Base-by-base conservation (phyloP, 768 basidiomycete genomes). In the Hemileccinum impolitum region DNA sequence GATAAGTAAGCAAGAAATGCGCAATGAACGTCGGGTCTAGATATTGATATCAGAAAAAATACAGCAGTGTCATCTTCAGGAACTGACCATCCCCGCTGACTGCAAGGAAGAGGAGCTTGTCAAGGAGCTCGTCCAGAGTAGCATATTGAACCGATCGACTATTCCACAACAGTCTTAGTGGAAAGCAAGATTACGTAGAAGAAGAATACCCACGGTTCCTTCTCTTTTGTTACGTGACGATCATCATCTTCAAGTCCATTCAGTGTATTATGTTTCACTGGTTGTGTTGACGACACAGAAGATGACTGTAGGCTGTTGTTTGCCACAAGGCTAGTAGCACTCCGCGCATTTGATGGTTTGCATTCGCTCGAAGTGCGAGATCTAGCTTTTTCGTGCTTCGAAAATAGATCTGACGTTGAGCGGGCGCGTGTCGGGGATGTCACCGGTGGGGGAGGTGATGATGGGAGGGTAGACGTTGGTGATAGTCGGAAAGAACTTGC, bases 1-100 rank as follows among this genome's bases (percentile, higher is more conserved):
- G 85, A 62, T 89, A 92, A 8, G 88, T 90, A 34, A 92, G 77
- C 40, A 94, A 72, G 66, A 94, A 92, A 65, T 90, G 83, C 3
- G 80, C 79, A 26, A 90, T 80, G 61, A 82, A 93, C 5, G 80
- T 77, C 12, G 87, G 79, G 64, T 93, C 90, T 93, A 47, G 9
- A 51, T 42, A 47, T 26, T 47, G 28, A 36, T 6, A 23, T 63
- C 42, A 59, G 54, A 48, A 52, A 17, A 25, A 12, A 46, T 45
- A 13, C 31, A 31, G 30, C 21, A 55, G 66, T 7, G 18, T 17
- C 18, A 34, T 39, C 39, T 32, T 25, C 11, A 19, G 26, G 14
- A 46, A 28, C 63, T 70, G 55, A 91, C 90, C 90, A 63, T 92
- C 90, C 44, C 87, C 88, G 58, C 87, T 90, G 45, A 93, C 84